Conservation (phyloP, 1,284 basidiomycete genomes). For the Spongiforma sp. region DNA sequence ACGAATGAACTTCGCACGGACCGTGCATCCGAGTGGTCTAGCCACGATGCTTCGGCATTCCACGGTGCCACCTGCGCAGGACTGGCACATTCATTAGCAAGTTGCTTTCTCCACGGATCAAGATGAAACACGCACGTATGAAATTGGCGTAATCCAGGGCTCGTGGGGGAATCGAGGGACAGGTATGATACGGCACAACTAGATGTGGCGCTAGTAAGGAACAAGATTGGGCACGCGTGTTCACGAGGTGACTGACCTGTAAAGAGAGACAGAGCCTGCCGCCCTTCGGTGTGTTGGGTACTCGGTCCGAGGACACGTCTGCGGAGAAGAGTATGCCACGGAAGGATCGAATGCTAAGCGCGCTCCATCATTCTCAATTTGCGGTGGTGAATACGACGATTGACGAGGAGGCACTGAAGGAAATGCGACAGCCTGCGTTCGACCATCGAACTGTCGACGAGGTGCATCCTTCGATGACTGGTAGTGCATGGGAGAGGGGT, state of each 20-base stretch:
- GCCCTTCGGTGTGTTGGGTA: slow-evolving; percentile 17
- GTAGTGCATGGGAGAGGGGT: slow-evolving; percentile 6
- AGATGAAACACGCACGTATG: slow-evolving; percentile 26
- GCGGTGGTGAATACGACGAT: not conserved
- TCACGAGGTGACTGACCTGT: slow-evolving; percentile 50
- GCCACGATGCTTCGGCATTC: slow-evolving; percentile 4
- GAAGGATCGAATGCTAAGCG: slow-evolving; percentile 45
- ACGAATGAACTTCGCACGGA: slow-evolving; percentile 6
- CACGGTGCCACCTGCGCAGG: slow-evolving; percentile 12
- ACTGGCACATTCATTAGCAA: slow-evolving; percentile 16
- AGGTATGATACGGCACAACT: slow-evolving; percentile 57
- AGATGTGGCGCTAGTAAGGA: slow-evolving; percentile 8
- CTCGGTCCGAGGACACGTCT: slow-evolving; percentile 3
- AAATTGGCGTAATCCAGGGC: slow-evolving; percentile 12
- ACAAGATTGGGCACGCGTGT: not conserved
- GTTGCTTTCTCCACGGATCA: slow-evolving; percentile 1
- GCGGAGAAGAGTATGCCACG: slow-evolving; percentile 47
- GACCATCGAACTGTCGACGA: slow-evolving; percentile 8
- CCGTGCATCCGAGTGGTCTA: slow-evolving; percentile 8
- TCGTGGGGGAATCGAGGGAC: slow-evolving; percentile 5
- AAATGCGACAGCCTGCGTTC: slow-evolving; percentile 8
- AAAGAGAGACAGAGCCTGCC: slow-evolving; percentile 53
- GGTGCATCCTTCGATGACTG: slow-evolving; percentile 4
- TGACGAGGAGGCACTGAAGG: slow-evolving; percentile 9
- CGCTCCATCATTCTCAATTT: slow-evolving; percentile 1